phyloP scores from a whole-genome alignment of 345 rosid genomes.

The Carallia brachiata region DNA sequence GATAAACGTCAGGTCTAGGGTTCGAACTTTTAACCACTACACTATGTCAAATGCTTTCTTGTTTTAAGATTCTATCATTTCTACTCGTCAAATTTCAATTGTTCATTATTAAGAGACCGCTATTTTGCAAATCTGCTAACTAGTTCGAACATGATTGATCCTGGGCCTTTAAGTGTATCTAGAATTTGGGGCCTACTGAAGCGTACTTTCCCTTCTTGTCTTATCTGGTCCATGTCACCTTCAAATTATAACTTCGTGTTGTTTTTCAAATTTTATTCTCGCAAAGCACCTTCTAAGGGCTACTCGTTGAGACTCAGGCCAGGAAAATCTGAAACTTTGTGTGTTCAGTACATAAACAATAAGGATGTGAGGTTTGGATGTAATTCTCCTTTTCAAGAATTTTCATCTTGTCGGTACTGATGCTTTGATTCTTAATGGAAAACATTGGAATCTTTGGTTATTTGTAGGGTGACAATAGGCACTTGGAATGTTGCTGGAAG shows the following conservation, averaged over 20 bases:
- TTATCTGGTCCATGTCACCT: too few relatives aligned
- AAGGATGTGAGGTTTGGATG: conserved; percentile 82
- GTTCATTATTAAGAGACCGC: neutral
- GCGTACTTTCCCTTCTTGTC: conserved; percentile 24
- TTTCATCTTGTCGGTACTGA: neutral
- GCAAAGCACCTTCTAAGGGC: conserved; percentile 51
- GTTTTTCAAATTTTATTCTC: neutral
- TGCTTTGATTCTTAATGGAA: neutral
- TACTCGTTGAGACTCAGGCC: conserved; percentile 63
- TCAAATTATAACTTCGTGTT: too few relatives aligned
- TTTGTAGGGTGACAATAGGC: conserved; percentile 67
- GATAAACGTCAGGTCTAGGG: too few relatives aligned
- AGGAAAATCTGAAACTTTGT: conserved; percentile 93
- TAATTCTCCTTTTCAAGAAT: conserved; percentile 3
- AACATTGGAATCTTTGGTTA: conserved; percentile 1
- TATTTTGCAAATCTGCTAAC: neutral
- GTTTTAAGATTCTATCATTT: neutral
- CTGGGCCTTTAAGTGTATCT: conserved; percentile 4
- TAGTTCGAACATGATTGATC: neutral
- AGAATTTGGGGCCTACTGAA: conserved; percentile 39
- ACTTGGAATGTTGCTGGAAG: conserved; percentile 99
- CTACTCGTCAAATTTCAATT: neutral
- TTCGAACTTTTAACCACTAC: too few relatives aligned
- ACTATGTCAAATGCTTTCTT: too few relatives aligned
- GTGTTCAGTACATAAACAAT: conserved; percentile 77